A percentile compares a stretch with the other conserved stretches of the same genome.
Evolutionary conservation across 192 early-diverging fungal genomes (phyloP).

Genomic region (Irineochytrium annulatum): DNA sequence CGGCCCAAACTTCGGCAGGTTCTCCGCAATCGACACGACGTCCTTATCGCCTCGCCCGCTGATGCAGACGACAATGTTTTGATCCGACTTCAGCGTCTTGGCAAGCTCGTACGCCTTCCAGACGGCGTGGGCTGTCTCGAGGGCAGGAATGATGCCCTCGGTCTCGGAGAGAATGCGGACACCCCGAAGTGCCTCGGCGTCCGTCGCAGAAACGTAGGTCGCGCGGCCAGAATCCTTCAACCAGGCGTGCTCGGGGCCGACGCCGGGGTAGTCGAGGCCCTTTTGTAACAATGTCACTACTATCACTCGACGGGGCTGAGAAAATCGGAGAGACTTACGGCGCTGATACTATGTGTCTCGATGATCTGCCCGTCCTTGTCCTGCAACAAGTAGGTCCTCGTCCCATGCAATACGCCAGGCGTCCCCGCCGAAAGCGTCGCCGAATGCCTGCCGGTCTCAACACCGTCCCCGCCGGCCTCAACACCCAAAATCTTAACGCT

Average conservation of each 20-base stretch:
- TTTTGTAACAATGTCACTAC: conserved; percentile 15
- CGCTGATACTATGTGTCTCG: conserved; percentile 90
- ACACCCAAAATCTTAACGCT: conserved; percentile 86
- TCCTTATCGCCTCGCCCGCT: conserved; percentile 98
- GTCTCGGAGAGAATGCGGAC: conserved; percentile 51
- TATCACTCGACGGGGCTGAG: neutral
- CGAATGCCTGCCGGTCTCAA: conserved; percentile 82
- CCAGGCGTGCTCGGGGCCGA: conserved; percentile 94
- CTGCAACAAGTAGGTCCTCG: conserved; percentile 91
- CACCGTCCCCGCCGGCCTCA: conserved; percentile 91
- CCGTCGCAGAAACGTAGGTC: conserved; percentile 71
- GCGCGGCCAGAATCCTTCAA: conserved; percentile 83
- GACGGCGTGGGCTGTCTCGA: conserved; percentile 92
- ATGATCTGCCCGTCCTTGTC: conserved; percentile 95
- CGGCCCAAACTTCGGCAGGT: conserved; percentile 83
- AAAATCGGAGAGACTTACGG: conserved; percentile 40
- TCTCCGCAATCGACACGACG: conserved; percentile 86
- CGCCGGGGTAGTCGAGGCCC: conserved; percentile 97
- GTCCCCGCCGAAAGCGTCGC: conserved; percentile 82
- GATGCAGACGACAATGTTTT: conserved; percentile 84
- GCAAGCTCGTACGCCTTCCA: conserved; percentile 78
- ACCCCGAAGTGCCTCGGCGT: conserved; percentile 81
- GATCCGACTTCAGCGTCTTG: conserved; percentile 62
- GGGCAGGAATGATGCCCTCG: conserved; percentile 88
- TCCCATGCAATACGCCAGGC: conserved; percentile 93